Conservation (phyloP, 306 rosid species). For the Hippophae tibetana region DNA sequence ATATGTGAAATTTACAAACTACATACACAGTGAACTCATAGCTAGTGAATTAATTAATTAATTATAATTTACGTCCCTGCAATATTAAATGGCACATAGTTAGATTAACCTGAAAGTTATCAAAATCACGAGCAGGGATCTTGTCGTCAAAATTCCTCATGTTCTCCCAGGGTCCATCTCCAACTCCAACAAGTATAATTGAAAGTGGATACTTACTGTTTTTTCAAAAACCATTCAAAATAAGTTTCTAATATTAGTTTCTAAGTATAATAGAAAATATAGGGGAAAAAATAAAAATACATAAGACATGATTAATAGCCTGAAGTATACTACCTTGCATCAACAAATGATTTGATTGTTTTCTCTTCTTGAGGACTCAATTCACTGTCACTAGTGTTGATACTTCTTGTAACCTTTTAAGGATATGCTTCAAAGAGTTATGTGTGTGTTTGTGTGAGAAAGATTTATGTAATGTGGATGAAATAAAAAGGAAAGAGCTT, state of each 20-base stretch:
- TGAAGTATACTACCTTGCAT: slow-evolving; percentile 48
- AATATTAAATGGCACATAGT: not conserved
- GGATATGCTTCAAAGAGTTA: slow-evolving; percentile 9
- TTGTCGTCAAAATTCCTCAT: slow-evolving; percentile 84
- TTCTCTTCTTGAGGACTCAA: slow-evolving; percentile 75
- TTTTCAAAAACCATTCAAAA: slow-evolving; percentile 11
- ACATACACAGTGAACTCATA: slow-evolving; percentile 8
- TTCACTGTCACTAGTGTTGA: slow-evolving; percentile 31
- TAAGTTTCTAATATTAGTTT: not conserved
- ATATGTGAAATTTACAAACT: slow-evolving; percentile 80
- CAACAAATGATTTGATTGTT: slow-evolving; percentile 61
- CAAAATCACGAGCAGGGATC: slow-evolving; percentile 68
- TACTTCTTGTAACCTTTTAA: slow-evolving; percentile 62
- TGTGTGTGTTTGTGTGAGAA: not conserved
- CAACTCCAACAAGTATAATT: slow-evolving; percentile 80
- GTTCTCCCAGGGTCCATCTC: slow-evolving; percentile 98
- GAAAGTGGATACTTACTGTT: slow-evolving; percentile 69
- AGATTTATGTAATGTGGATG: not conserved
- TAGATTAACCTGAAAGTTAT: slow-evolving; percentile 68
- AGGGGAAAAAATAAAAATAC: no score
- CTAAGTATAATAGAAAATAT: no score
- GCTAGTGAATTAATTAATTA: slow-evolving; percentile 1
- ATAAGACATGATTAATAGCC: no score
- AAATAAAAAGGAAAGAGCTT: not conserved
- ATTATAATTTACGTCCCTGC: slow-evolving; percentile 1